phyloP scores from a whole-genome alignment of 2,329 filamentous ascomycete genomes.

The Fusarium robinianum region DNA sequence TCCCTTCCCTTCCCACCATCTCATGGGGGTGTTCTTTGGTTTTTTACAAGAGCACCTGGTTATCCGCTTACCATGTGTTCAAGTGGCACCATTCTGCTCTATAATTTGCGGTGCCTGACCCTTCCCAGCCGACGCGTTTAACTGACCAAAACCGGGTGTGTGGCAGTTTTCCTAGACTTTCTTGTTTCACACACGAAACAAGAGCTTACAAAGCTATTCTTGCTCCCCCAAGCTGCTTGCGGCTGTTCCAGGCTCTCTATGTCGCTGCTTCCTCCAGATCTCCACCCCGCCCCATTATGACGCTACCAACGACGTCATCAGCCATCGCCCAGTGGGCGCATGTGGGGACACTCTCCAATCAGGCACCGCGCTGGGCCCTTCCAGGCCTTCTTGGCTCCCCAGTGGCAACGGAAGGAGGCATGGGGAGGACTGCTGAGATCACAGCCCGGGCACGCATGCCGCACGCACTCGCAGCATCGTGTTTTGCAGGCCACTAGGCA shows the following conservation, averaged over 20 bases:
- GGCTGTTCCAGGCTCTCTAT: too few species aligned
- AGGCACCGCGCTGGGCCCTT: background rate
- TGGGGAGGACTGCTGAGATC: slow-evolving; percentile 27
- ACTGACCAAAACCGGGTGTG: too few species aligned
- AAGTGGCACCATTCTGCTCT: too few species aligned
- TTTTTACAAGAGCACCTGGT: too few species aligned
- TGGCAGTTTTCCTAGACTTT: too few species aligned
- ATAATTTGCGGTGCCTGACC: too few species aligned
- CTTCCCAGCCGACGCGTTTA: too few species aligned
- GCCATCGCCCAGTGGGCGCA: slow-evolving; percentile 10
- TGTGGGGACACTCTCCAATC: slow-evolving; percentile 13
- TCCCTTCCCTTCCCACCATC: slow-evolving; percentile 12
- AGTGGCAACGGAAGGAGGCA: slow-evolving; percentile 24
- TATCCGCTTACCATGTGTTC: too few species aligned
- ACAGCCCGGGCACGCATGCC: slow-evolving; percentile 10
- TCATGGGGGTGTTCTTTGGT: too few species aligned
- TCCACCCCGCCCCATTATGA: slow-evolving; percentile 36
- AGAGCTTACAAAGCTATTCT: slow-evolving; percentile 16
- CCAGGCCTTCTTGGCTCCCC: slow-evolving; percentile 20
- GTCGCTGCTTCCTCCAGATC: slow-evolving; percentile 21
- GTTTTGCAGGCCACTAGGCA: slow-evolving; percentile 1
- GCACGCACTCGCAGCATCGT: slow-evolving; percentile 3
- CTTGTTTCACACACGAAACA: too few species aligned
- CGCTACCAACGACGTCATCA: slow-evolving; percentile 37
- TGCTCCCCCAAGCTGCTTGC: background rate